phyloP scores from a whole-genome alignment of 2,329 filamentous ascomycete genomes.

The Fusarium pininemorale region DNA sequence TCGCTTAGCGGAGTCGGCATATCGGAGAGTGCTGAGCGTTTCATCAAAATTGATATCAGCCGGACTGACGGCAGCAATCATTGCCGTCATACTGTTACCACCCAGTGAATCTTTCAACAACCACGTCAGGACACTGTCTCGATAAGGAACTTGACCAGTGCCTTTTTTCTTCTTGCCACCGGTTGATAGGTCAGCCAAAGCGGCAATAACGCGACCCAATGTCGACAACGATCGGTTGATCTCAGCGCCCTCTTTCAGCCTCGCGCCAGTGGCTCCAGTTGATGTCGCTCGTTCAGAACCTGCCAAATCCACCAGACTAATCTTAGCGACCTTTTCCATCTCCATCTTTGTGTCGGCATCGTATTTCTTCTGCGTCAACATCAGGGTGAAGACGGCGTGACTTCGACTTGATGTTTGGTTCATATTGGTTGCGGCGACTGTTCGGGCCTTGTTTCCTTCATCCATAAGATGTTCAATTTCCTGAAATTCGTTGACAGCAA shows the following conservation, averaged over 20 bases:
- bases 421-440: constrained; percentile 99
- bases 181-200: constrained; percentile 88
- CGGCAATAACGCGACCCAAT: constrained; percentile 95
- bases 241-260: constrained; percentile 96
- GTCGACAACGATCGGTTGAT: constrained; percentile 98
- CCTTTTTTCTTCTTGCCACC: constrained; percentile 82
- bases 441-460: constrained; percentile 98
- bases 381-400: constrained; percentile 97
- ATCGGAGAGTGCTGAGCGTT: constrained; percentile 92
- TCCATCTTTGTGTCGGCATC: constrained; percentile 96
- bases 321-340: constrained; percentile 97
- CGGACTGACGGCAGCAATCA: constrained; percentile 98
- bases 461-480: constrained; percentile 99
- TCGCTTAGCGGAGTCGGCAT: constrained; percentile 96
- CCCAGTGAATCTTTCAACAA: constrained; percentile 95
- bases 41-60: constrained; percentile 99
- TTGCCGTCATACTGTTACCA: constrained; percentile 98
- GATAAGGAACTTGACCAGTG: constrained; percentile 84
- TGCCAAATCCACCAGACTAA: constrained; percentile 96
- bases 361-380: constrained; percentile 90
- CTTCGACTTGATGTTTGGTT: constrained; percentile 99
- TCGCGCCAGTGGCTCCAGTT: constrained; percentile 93
- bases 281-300: constrained; percentile 98
- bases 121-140: constrained; percentile 97
- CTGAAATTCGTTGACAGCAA: constrained; percentile 90